Percentiles rank a stretch among this genome's conserved stretches.
These are phyloP conservation scores for Scedosporium dehoogii DNA, from an alignment of 2,329 filamentous ascomycete genomes.

Conservation along the genomic window DNA sequence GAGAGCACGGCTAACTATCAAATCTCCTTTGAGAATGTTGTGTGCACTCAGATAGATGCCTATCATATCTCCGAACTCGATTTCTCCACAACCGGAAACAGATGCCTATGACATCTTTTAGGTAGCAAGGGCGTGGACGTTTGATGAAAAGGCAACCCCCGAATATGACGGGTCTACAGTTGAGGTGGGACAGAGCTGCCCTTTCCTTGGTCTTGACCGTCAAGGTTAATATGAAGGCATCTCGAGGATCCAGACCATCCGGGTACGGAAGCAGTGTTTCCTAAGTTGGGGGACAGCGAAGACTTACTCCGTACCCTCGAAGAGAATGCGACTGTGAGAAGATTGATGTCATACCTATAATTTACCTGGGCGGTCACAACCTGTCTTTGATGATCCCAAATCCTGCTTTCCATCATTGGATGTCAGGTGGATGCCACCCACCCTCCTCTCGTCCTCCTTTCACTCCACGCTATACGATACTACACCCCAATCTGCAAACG, in stretches of 20 bases:
- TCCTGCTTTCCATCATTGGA: neutral
- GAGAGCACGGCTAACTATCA: neutral
- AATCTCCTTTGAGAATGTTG: neutral
- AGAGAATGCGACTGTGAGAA: too few species aligned
- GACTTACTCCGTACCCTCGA: too few species aligned
- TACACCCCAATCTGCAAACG: neutral
- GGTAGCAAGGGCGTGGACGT: neutral
- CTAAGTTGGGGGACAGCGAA: too few species aligned
- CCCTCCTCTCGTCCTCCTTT: neutral
- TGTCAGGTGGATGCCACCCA: neutral
- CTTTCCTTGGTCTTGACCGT: neutral
- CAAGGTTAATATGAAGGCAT: neutral
- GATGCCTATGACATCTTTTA: neutral
- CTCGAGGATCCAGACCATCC: neutral
- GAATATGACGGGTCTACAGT: neutral
- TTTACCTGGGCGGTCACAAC: neutral
- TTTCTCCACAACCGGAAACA: neutral
- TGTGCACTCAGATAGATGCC: neutral
- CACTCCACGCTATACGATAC: neutral
- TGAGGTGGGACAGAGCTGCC: neutral
- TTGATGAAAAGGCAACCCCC: neutral
- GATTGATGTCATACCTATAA: too few species aligned
- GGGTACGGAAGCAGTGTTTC: neutral
- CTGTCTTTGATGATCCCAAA: neutral
- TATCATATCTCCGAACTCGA: neutral